phyloP scores from a whole-genome alignment of 108 stramenopile genomes.

The Cylindrotheca fusiformis region DNA sequence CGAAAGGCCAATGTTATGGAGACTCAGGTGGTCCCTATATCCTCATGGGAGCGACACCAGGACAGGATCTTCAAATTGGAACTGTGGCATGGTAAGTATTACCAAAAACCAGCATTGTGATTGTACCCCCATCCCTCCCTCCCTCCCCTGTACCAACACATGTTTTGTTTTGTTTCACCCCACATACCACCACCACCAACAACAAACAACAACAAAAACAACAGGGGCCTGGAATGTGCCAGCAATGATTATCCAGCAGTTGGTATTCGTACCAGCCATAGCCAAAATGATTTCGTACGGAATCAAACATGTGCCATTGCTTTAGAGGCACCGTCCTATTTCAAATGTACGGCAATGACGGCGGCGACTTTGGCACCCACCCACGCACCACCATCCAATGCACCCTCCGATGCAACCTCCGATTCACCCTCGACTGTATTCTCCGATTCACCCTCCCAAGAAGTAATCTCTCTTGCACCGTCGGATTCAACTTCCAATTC shows the following conservation, averaged over 20 bases:
- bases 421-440: background rate
- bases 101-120: no score
- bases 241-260: background rate
- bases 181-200: no score
- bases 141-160: no score
- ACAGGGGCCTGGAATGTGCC: background rate
- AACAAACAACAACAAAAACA: no score
- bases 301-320: no score
- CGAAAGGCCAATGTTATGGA: conserved; percentile 29
- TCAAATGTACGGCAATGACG: background rate
- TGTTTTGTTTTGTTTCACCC: no score
- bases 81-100: conserved; percentile 1
- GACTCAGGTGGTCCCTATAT: conserved; percentile 34
- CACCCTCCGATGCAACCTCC: background rate
- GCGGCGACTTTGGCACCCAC: background rate
- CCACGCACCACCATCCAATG: background rate
- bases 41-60: conserved; percentile 13
- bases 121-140: no score
- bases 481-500: background rate
- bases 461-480: background rate
- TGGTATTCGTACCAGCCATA: background rate
- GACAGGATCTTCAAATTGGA: conserved; percentile 22
- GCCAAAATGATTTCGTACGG: background rate
- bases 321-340: background rate
- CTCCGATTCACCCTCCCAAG: background rate